A percentile compares a stretch with the other conserved stretches of the same genome.
Conservation (phyloP, 2,329 filamentous ascomycete genomes). For the Phaeophleospora eucalypticola region DNA sequence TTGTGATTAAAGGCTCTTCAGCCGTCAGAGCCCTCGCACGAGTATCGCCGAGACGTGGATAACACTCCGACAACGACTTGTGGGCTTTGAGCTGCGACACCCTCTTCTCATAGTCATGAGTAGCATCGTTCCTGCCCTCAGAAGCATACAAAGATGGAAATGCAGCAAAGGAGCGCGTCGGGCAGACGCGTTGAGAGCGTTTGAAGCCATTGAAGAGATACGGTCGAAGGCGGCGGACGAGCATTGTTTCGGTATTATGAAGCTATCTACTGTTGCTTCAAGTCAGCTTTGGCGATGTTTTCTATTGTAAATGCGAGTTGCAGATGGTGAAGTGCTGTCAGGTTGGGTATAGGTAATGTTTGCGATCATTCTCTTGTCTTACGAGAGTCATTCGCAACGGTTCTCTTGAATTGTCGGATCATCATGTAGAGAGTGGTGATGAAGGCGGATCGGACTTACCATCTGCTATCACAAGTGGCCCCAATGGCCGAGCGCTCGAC, state of each 20-base stretch:
- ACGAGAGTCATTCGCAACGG: slow-evolving; percentile 62
- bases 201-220: slow-evolving; percentile 43
- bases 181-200: slow-evolving; percentile 13
- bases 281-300: too few relatives aligned
- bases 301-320: not conserved
- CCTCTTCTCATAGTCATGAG: slow-evolving; percentile 47
- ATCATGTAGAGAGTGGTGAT: slow-evolving; percentile 13
- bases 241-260: slow-evolving; percentile 36
- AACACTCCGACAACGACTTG: slow-evolving; percentile 49
- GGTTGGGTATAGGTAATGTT: slow-evolving; percentile 31
- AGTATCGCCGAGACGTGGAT: slow-evolving; percentile 46
- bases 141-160: slow-evolving; percentile 4
- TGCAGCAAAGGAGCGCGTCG: slow-evolving; percentile 48
- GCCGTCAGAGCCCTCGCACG: not conserved
- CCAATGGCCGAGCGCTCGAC: too few relatives aligned
- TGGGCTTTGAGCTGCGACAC: slow-evolving; percentile 51
- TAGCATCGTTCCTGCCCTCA: slow-evolving; percentile 16
- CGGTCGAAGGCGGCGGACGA: slow-evolving; percentile 50
- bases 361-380: slow-evolving; percentile 50
- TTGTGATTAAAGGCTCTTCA: not conserved
- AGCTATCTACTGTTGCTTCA: slow-evolving; percentile 20
- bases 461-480: slow-evolving; percentile 2
- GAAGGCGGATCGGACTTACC: slow-evolving; percentile 4
- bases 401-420: slow-evolving; percentile 47
- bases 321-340: not conserved